A percentile compares a stretch with the other conserved stretches of the same genome.
Evolutionary conservation across 2,329 filamentous ascomycete genomes (phyloP).

Genomic region (Drechslerella dactyloides): DNA sequence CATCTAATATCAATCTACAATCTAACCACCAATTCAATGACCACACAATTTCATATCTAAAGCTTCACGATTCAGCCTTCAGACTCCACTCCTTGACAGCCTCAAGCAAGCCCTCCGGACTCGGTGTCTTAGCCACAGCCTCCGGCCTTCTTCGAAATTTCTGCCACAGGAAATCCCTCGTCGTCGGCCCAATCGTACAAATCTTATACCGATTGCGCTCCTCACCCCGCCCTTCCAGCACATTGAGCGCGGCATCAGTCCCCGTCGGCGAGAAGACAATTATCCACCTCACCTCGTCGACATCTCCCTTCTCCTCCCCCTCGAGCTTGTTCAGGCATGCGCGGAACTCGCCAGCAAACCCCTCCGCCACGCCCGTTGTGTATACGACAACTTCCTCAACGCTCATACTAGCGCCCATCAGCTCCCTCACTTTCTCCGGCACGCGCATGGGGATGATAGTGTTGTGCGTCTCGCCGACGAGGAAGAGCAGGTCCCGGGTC

Average conservation of each 20-base stretch:
- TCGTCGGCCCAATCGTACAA: conserved; percentile 93
- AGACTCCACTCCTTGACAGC: conserved; percentile 64
- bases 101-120: conserved; percentile 75
- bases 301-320: conserved; percentile 42
- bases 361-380: conserved; percentile 79
- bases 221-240: conserved; percentile 64
- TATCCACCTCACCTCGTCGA: conserved; percentile 68
- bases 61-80: background rate
- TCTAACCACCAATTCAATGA: no score
- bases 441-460: conserved; percentile 75
- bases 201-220: conserved; percentile 64
- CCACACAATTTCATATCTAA: no score
- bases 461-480: conserved; percentile 85
- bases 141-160: conserved; percentile 73
- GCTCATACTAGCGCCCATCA: conserved; percentile 59
- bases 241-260: conserved; percentile 67
- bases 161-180: conserved; percentile 72
- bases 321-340: conserved; percentile 62
- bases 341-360: conserved; percentile 74
- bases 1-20: no score
- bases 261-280: conserved; percentile 75
- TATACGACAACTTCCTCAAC: conserved; percentile 87
- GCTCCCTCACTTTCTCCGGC: conserved; percentile 68
- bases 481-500: conserved; percentile 72
- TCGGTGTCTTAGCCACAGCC: conserved; percentile 82